Evolutionary conservation across 495 filamentous ascomycete genomes (phyloP), one percentile per base, ranked within the genome.

Genomic region (Cetradonia linearis): DNA sequence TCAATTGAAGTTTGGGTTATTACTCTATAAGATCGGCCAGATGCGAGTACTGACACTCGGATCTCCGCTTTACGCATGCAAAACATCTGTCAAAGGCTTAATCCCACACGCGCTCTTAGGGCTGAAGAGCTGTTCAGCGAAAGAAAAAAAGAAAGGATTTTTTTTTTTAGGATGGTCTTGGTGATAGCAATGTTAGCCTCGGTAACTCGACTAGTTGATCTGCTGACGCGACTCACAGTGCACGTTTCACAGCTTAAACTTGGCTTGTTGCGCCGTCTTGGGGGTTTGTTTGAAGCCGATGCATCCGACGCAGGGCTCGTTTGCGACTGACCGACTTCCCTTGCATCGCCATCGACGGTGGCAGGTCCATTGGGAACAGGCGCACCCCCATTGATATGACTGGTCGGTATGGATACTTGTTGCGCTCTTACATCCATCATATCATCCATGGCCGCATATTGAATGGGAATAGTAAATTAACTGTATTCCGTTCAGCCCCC

Each of bases 191-290:
- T 25, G 3, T 54, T 54, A 54, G 50, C 31, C 30, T 23, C 50
- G n/a, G 6, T 36, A 23, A 34, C 11, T 16, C 13, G n/a, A 23
- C 50, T 3, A 30, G 20, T 54, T 31, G 18, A n/a, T n/a, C 50
- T 16, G 37, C 37, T 4, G 25, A 33, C 5, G 20, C 13, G 38
- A 50, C 59, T 46, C 31, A 61, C 59, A 36, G 87, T 84, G 68
- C 86, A 89, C 63, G 86, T 84, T 58, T 81, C 76, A 67, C 85
- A 89, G 44, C 83, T 86, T 44, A 89, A 66, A 1, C 85, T 89
- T 5, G 85, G 85, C 66, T 89, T 89, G 71, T 89, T 89, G 28
- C 85, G 75, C 69, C 57, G 55, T 49, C 56, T 56, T 14, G 30
- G 34, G 2, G 49, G 27, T 58, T 61, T 46, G 42, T 11, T 65